Evolutionary conservation across 139 green algal genomes (phyloP), one percentile per base, ranked within the genome.

Genomic region (Yamagishiella unicocca): DNA sequence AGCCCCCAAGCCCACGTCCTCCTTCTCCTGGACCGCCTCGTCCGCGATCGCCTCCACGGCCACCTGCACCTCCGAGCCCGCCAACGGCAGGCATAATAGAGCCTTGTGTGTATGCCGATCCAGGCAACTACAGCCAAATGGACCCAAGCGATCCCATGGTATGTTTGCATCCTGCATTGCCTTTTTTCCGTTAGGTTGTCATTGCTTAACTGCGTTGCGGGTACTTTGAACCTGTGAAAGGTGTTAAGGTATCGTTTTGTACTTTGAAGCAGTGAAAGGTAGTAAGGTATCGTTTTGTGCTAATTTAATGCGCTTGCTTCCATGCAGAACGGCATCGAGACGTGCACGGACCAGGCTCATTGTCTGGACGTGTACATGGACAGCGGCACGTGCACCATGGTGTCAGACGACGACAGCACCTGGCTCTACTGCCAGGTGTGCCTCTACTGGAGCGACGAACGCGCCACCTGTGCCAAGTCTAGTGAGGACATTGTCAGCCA

Each of bases 391-490:
- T 76, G 68, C 37, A 76, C 6, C 19, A 53, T 9, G 68, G 68
- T 50, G 10, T 10, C 37, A 2, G 17, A 10, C 8, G 37, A 0
- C 9, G 37, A 31, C 37, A 50, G 8, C 12, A 53, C 35, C 38
- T 76, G 68, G 68, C 38, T 76, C 19, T 76, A 76, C 21, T 76
- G 68, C 68, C 68, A 46, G 10, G 68, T 76, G 12, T 76, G 68
- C 37, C 2, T 76, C 19, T 35, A 21, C 10, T 76, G 68, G 68
- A 76, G 68, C 37, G 31, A 76, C 68, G 38, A n/a, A 1, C 68
- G 68, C 37, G 68, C 37, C 37, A 76, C 37, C 2, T 76, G 68
- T 29, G 68, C 21, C 37, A 76, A 76, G 68, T 40, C 62, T 21
- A 40, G 14, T 4, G 8, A 27, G 35, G 68, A 76, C 38, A 53